A percentile compares a stretch with the other conserved stretches of the same genome.
Evolutionary conservation across 108 stramenopile species (phyloP).

Genomic region (Nitzschia palea): DNA sequence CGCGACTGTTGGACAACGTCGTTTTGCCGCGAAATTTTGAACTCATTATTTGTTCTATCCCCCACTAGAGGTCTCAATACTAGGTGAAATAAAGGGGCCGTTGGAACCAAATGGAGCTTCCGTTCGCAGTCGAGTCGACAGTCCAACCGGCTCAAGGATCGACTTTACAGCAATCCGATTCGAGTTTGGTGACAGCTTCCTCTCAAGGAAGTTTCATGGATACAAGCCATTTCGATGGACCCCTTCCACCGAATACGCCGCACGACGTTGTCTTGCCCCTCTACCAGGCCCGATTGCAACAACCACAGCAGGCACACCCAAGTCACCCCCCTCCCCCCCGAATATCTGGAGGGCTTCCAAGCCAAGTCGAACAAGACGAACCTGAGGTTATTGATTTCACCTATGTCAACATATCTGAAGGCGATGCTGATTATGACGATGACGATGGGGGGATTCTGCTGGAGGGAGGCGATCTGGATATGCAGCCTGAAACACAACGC

Average conservation of each 20-base stretch:
- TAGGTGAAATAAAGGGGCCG: no score
- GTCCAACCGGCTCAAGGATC: constrained; percentile 1
- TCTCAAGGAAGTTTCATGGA: constrained; percentile 45
- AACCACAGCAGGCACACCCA: constrained; percentile 5
- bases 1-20: no score
- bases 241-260: constrained; percentile 25
- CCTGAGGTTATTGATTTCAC: constrained; percentile 44
- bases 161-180: constrained; percentile 25
- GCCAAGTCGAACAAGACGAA: constrained; percentile 8
- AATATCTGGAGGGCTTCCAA: constrained; percentile 2
- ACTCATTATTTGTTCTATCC: no score
- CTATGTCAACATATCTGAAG: constrained; percentile 51
- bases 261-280: constrained; percentile 32
- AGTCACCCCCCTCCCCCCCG: neutral
- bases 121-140: constrained; percentile 37
- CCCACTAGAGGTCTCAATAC: no score
- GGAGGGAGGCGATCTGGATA: constrained; percentile 15
- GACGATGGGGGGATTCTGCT: constrained; percentile 29
- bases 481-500: constrained; percentile 3
- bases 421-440: constrained; percentile 43
- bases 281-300: constrained; percentile 8
- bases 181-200: constrained; percentile 35
- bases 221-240: constrained; percentile 6
- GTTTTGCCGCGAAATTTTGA: no score
- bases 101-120: constrained; percentile 40